Percentiles rank a stretch among this genome's conserved stretches.
These are phyloP conservation scores for Aspergillus leporis DNA, from an alignment of 495 filamentous ascomycete species.

Conservation along the genomic window DNA sequence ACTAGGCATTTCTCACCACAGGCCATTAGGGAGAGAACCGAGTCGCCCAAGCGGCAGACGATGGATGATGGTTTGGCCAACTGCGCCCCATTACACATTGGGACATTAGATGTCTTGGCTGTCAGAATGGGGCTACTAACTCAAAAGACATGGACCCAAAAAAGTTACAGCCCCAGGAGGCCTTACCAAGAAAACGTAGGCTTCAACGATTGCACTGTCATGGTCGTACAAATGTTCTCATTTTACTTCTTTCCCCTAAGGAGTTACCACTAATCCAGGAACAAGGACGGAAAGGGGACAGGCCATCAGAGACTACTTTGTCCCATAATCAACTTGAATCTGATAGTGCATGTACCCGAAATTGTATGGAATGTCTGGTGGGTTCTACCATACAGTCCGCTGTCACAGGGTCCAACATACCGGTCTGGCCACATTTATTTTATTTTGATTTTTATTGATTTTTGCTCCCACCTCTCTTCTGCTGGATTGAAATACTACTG, in stretches of 20 bases:
- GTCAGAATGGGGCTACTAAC: background rate
- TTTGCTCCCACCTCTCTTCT: background rate
- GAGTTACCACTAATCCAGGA: background rate
- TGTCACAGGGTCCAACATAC: conserved; percentile 8
- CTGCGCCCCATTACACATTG: conserved; percentile 1
- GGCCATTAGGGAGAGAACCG: background rate
- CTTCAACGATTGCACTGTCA: background rate
- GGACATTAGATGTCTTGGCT: background rate
- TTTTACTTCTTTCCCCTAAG: background rate
- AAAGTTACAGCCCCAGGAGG: background rate
- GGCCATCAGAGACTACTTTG: background rate
- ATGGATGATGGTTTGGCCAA: background rate
- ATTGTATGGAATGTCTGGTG: conserved; percentile 6
- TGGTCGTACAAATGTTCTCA: background rate
- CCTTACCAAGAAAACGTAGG: background rate
- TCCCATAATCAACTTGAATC: conserved; percentile 9
- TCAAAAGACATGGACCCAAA: background rate
- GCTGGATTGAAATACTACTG: too few species aligned
- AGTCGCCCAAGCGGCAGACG: background rate
- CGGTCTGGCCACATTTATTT: background rate
- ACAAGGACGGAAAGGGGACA: background rate
- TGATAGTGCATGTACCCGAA: background rate
- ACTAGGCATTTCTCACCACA: background rate
- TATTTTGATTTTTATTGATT: background rate
- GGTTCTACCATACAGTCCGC: background rate